phyloP scores from a whole-genome alignment of 1,284 basidiomycete genomes.

The Cronartium quercuum region DNA sequence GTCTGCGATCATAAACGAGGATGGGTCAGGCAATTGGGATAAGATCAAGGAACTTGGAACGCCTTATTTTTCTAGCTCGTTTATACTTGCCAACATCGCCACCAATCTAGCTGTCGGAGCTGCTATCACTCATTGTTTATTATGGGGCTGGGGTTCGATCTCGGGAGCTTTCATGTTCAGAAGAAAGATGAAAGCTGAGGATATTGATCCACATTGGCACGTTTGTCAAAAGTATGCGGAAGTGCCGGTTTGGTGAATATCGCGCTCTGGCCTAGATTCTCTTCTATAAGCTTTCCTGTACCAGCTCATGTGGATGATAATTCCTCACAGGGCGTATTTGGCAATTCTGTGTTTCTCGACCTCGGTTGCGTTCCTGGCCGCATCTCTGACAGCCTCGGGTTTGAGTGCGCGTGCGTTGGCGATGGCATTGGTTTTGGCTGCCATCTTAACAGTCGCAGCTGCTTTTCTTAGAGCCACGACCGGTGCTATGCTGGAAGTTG shows the following conservation, averaged over 20 bases:
- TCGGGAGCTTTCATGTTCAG: conserved; percentile 1
- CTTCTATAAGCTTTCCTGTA: neutral
- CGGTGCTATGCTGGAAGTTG: conserved; percentile 26
- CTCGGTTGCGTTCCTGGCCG: conserved; percentile 25
- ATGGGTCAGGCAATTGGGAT: conserved; percentile 21
- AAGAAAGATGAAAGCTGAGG: conserved; percentile 1
- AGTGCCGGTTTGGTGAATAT: conserved; percentile 23
- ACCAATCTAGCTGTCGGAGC: conserved; percentile 35
- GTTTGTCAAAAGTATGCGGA: conserved; percentile 33
- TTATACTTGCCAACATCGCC: conserved; percentile 24
- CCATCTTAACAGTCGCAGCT: conserved; percentile 12
- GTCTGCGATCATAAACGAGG: conserved; percentile 22
- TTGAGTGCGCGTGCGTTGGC: conserved; percentile 9
- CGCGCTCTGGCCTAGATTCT: neutral
- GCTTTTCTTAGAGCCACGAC: conserved; percentile 34
- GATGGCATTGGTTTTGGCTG: conserved; percentile 26
- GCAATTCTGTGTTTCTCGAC: conserved; percentile 19
- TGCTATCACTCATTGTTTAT: conserved; percentile 31
- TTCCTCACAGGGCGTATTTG: conserved; percentile 23
- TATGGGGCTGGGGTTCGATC: conserved; percentile 27
- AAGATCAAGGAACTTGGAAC: conserved; percentile 26
- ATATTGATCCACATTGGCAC: conserved; percentile 23
- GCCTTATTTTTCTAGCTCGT: conserved; percentile 22
- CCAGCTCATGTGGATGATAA: too few species aligned
- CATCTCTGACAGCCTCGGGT: conserved; percentile 28